phyloP scores from a whole-genome alignment of 306 rosid species.

The Vigna radiata region DNA sequence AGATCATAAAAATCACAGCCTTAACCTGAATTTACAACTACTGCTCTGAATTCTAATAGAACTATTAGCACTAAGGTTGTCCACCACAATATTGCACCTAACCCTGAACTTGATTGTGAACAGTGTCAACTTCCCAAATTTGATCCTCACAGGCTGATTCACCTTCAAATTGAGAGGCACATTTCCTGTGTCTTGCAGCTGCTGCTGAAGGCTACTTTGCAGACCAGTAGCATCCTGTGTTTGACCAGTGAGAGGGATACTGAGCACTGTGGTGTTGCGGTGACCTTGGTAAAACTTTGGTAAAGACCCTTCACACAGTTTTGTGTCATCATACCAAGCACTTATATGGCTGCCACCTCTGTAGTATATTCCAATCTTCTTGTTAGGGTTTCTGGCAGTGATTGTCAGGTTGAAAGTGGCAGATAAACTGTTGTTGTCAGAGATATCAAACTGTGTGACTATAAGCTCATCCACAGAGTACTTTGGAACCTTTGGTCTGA shows the following conservation, averaged over 20 bases:
- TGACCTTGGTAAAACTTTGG: conserved; percentile 91
- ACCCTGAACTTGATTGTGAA: conserved; percentile 64
- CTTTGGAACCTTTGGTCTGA: conserved; percentile 57
- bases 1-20: conserved; percentile 25
- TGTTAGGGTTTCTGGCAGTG: conserved; percentile 73
- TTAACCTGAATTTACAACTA: conserved; percentile 50
- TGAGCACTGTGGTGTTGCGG: conserved; percentile 65
- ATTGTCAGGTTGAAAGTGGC: conserved; percentile 66
- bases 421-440: conserved; percentile 45
- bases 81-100: conserved; percentile 65
- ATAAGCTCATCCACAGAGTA: conserved; percentile 59
- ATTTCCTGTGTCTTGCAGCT: conserved; percentile 47
- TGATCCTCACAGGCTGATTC: conserved; percentile 75
- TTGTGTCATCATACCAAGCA: conserved; percentile 62
- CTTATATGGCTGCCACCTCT: conserved; percentile 74
- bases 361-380: conserved; percentile 78
- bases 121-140: conserved; percentile 76
- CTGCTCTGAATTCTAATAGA: conserved; percentile 47
- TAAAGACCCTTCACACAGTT: conserved; percentile 66
- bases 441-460: conserved; percentile 48
- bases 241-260: conserved; percentile 55
- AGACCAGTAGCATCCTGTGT: conserved; percentile 56
- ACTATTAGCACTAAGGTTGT: conserved; percentile 46
- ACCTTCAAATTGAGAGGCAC: conserved; percentile 64
- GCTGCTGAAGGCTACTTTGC: conserved; percentile 29